Percentiles rank a stretch among this genome's conserved stretches.
These are phyloP conservation scores for Persicaria tinctoria DNA, from an alignment of 148 eudicot genomes.

Conservation along the genomic window DNA sequence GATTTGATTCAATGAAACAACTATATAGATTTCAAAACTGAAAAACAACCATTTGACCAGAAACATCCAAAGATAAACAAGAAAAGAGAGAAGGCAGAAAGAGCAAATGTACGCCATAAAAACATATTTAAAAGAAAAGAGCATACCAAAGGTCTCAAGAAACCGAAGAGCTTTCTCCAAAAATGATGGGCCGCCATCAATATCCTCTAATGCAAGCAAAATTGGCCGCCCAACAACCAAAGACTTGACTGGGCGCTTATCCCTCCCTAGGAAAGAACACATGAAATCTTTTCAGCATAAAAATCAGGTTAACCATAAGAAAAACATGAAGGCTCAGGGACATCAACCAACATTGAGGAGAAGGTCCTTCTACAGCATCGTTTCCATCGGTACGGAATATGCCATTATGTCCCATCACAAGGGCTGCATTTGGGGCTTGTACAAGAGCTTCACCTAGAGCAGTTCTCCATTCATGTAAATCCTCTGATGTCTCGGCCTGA, in stretches of 20 bases:
- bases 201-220: slow-evolving; percentile 93
- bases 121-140: not conserved
- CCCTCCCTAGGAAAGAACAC: slow-evolving; percentile 56
- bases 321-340: slow-evolving; percentile 10
- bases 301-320: slow-evolving; percentile 1
- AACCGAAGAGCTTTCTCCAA: slow-evolving; percentile 93
- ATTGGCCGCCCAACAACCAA: slow-evolving; percentile 98
- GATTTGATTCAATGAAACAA: no score
- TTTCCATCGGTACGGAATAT: slow-evolving; percentile 77
- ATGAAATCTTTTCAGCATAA: not conserved
- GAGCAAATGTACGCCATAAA: not conserved
- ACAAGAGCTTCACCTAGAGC: slow-evolving; percentile 95
- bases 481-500: slow-evolving; percentile 95
- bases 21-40: no score
- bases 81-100: no score
- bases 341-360: slow-evolving; percentile 62
- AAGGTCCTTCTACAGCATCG: slow-evolving; percentile 78
- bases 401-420: slow-evolving; percentile 97
- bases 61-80: no score
- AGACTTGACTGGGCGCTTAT: slow-evolving; percentile 89
- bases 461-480: slow-evolving; percentile 92
- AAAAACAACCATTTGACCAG: no score
- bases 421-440: slow-evolving; percentile 98
- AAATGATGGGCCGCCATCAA: slow-evolving; percentile 99
- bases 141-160: slow-evolving; percentile 85